Conservation (phyloP, 108 stramenopile species). For the Cyclotella choctawhatcheeana region DNA sequence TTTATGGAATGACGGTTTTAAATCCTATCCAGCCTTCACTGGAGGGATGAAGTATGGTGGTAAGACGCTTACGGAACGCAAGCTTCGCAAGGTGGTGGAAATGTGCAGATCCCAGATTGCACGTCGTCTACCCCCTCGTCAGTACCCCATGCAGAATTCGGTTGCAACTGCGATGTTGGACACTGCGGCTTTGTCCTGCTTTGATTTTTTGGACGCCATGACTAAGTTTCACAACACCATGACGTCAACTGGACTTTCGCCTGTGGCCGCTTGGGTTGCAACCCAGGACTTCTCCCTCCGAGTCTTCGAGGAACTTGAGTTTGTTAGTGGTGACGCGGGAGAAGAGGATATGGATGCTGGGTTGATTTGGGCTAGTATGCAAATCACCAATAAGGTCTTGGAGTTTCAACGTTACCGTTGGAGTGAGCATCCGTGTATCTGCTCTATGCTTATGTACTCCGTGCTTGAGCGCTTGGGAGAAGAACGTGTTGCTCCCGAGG, state of each 20-base stretch:
- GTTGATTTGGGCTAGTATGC: constrained; percentile 11
- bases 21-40: not conserved
- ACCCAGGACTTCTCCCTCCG: not conserved
- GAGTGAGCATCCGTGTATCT: not conserved
- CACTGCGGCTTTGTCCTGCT: not conserved
- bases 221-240: not conserved
- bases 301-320: not conserved
- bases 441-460: constrained; percentile 1
- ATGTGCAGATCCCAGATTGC: not conserved
- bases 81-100: not conserved
- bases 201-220: constrained; percentile 1
- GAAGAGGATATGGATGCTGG: constrained; percentile 7
- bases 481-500: not conserved
- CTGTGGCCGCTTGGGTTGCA: not conserved
- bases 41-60: constrained; percentile 3
- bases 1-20: constrained; percentile 1
- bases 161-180: not conserved
- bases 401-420: constrained; percentile 5
- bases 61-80: not conserved
- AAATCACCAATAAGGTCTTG: not conserved
- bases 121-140: not conserved
- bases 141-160: constrained; percentile 1
- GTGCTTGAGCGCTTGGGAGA: not conserved
- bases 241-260: not conserved
- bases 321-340: not conserved